These are phyloP conservation scores for Jasminum sambac DNA, from an alignment of 257 asterid species.

Conservation along the genomic window DNA sequence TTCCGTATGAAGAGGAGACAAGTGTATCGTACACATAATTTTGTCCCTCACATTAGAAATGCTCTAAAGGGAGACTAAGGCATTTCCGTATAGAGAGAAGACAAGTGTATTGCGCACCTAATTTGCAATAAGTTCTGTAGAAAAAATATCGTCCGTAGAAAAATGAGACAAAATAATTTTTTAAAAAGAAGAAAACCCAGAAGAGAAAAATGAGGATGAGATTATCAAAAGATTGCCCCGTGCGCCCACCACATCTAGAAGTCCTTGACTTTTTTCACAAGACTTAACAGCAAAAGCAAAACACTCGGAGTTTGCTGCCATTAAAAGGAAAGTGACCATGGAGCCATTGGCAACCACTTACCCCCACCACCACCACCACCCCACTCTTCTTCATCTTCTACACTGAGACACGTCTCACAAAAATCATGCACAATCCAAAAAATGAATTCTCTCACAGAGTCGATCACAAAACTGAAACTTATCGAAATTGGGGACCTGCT, in stretches of 20 bases:
- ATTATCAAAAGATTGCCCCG: conserved; percentile 1
- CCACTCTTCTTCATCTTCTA: neutral
- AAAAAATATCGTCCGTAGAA: too few relatives aligned
- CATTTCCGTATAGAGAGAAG: too few relatives aligned
- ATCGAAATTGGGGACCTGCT: conserved; percentile 13
- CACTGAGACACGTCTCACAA: conserved; percentile 23
- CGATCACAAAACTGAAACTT: conserved; percentile 18
- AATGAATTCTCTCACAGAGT: conserved; percentile 10
- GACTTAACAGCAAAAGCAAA: neutral
- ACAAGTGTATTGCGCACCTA: too few relatives aligned
- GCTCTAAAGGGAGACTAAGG: too few relatives aligned
- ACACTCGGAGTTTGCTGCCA: conserved; percentile 12
- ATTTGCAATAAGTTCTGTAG: too few relatives aligned
- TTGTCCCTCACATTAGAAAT: too few relatives aligned
- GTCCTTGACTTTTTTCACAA: conserved; percentile 44
- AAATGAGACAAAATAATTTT: too few relatives aligned
- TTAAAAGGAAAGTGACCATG: conserved; percentile 32
- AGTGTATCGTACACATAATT: too few relatives aligned
- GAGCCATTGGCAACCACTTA: conserved; percentile 33
- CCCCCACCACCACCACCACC: conserved; percentile 21
- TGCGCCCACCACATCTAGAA: conserved; percentile 52
- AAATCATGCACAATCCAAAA: conserved; percentile 53
- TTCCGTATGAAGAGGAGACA: too few relatives aligned
- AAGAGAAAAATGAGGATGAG: neutral
- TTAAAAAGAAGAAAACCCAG: neutral